Base-by-base conservation (phyloP, 73 alveolate species). In the Chromera velia region DNA sequence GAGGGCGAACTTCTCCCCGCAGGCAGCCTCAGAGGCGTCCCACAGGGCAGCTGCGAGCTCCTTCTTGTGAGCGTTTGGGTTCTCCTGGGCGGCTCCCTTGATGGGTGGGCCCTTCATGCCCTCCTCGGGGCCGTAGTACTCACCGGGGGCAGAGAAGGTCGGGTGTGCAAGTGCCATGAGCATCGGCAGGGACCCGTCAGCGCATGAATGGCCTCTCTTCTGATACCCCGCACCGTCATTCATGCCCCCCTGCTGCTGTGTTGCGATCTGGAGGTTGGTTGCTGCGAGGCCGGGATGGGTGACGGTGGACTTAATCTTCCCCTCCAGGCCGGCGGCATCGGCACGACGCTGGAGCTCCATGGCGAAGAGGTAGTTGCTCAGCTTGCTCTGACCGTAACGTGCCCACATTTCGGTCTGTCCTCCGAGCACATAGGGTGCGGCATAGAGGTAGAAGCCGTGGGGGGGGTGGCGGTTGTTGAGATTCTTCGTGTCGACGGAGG, bases 11-110 rank as follows among this genome's bases (percentile, higher is more conserved):
- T n/a, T n/a, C n/a, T n/a, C n/a, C n/a, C n/a, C n/a, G n/a, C n/a
- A n/a, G n/a, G n/a, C n/a, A n/a, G n/a, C n/a, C 84, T 76, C 84
- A n/a, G 84, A 76, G 0, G 84, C 84, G 18, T 76, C 84, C 84
- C 84, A 76, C 48, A 76, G 47, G 30, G 70, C 84, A 29, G 64
- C 40, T 33, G 29, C 47, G 34, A 24, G 72, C 26, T 13, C 40
- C 32, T 67, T 76, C 24, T 76, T 63, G 71, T 76, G 66, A 49
- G 84, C 84, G 76, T 65, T 0, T 9, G 76, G 63, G 84, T 76
- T 76, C 62, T 0, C n/a, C 17, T 45, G 63, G 18, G 7, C 17
- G 7, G 24, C 63, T 17, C 70, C 29, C 84, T 76, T 66, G 72
- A 65, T 76, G 76, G 84, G 84, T 18, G 72, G 32, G 22, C 84